Conservation (phyloP, 768 basidiomycete genomes). For the Hygrocybe coccinea region DNA sequence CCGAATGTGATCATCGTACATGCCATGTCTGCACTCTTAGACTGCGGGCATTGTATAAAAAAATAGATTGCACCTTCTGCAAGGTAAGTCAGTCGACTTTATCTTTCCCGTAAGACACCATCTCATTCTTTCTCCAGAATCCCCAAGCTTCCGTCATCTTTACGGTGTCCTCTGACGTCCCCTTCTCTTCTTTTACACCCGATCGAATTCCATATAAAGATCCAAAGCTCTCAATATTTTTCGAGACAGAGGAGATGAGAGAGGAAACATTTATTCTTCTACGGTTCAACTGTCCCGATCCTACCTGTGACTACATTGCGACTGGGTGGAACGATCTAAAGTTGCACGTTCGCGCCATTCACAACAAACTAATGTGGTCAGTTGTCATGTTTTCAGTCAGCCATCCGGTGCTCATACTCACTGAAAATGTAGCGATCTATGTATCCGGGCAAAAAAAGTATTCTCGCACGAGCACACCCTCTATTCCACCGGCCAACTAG, state of each 20-base stretch:
- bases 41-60: constrained; percentile 89
- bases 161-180: constrained; percentile 57
- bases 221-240: constrained; percentile 67
- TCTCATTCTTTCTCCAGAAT: constrained; percentile 44
- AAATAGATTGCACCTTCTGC: constrained; percentile 90
- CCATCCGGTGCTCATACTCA: neutral
- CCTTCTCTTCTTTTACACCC: constrained; percentile 54
- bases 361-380: constrained; percentile 79
- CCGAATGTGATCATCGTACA: constrained; percentile 89
- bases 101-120: neutral
- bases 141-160: constrained; percentile 73
- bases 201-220: constrained; percentile 62
- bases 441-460: constrained; percentile 85
- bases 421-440: constrained; percentile 61
- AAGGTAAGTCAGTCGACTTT: constrained; percentile 52
- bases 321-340: constrained; percentile 89
- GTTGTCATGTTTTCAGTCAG: constrained; percentile 19
- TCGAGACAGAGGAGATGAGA: constrained; percentile 92
- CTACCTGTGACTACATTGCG: constrained; percentile 76
- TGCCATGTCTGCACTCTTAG: constrained; percentile 93
- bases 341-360: constrained; percentile 70
- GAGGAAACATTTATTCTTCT: constrained; percentile 88
- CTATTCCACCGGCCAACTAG: constrained; percentile 59
- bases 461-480: constrained; percentile 93
- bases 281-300: constrained; percentile 89